These are phyloP conservation scores for Persicaria tinctoria DNA, from an alignment of 148 eudicot species.

Conservation along the genomic window DNA sequence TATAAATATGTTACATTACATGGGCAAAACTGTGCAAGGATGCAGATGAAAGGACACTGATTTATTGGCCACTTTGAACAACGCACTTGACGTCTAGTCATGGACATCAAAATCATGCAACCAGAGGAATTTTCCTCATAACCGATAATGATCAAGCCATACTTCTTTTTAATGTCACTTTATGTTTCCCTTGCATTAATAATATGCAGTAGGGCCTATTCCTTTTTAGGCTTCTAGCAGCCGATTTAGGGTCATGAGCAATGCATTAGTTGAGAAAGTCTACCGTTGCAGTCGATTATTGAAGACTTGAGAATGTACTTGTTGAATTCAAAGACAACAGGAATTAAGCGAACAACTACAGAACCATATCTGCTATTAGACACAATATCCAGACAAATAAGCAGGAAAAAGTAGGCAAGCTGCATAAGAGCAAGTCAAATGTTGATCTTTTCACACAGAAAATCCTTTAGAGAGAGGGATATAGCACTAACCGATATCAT, in stretches of 20 bases:
- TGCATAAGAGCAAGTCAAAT: no score
- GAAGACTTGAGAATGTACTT: neutral
- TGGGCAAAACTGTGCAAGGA: neutral
- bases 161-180: neutral
- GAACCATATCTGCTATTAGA: neutral
- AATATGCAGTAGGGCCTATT: neutral
- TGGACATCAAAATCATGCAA: neutral
- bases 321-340: no score
- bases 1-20: neutral
- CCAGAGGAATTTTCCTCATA: neutral
- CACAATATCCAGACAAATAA: neutral
- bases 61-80: neutral
- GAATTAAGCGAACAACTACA: no score
- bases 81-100: constrained; percentile 1
- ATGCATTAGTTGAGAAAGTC: neutral
- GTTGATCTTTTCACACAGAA: no score
- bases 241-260: neutral
- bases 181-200: neutral
- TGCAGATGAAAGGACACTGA: neutral
- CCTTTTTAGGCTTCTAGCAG: neutral
- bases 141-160: neutral
- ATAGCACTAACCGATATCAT: neutral
- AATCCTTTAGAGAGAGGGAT: no score
- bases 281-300: neutral
- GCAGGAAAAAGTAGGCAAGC: neutral